Evolutionary conservation across 176 grass and related monocot genomes (phyloP), one percentile per base, ranked within the genome.

Genomic region (Phyllostachys edulis): DNA sequence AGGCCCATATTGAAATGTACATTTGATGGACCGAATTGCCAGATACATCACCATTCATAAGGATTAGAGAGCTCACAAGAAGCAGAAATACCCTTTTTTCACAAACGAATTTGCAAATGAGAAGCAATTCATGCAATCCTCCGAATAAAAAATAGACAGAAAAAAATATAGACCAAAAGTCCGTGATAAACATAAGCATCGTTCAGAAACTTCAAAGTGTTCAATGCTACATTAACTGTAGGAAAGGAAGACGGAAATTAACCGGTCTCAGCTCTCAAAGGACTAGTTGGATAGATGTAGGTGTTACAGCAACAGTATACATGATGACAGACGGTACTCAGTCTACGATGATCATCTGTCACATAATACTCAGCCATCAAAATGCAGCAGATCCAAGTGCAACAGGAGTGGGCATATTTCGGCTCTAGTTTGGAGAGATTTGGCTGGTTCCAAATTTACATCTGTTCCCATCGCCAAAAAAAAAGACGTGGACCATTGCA

Each of bases 261-360:
- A 73, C 18, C 2, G 8, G 16, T 63, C 61, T 36, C 27, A 9
- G 26, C 29, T 52, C 45, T 65, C 14, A 32, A 18, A 47, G 1
- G 64, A 70, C n/a, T 73, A 60, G 66, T 6, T 67, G 47, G 73
- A 73, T 75, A 78, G 79, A 73, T 29, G 51, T 20, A 83, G 67
- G 61, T 67, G 60, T 64, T 83, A 85, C 69, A 69, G 49, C 21
- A 67, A 69, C n/a, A 60, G 59, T 78, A 90, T 82, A 86, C 84
- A 87, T 78, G 41, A 62, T 40, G 13, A 38, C 18, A 72, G 23
- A 73, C 10, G 24, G 49, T n/a, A 50, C 69, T 13, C 18, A 4
- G 61, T 59, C 37, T 44, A 39, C 20, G 2, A 56, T 21, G 9
- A 60, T 18, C 38, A 69, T 67, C 42, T 38, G 15, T 62, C 51